These are phyloP conservation scores for Cicer judaicum DNA, from an alignment of 306 rosid species.

Conservation along the genomic window DNA sequence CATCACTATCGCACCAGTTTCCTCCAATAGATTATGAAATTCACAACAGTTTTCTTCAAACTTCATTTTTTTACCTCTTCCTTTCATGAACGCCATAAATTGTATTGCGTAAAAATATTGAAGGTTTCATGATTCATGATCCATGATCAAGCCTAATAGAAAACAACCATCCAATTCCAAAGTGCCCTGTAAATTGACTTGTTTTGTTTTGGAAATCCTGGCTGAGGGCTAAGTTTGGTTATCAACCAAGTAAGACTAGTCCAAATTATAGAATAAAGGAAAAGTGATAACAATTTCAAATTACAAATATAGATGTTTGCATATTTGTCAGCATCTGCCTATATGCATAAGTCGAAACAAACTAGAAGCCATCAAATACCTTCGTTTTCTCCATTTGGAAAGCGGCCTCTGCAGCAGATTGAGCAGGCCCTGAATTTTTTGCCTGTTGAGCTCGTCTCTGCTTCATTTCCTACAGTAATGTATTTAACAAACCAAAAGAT, in stretches of 20 bases:
- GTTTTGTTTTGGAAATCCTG: no score
- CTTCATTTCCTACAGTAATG: slow-evolving; percentile 38
- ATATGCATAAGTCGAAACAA: not conserved
- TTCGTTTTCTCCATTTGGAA: slow-evolving; percentile 65
- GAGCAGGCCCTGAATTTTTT: slow-evolving; percentile 63
- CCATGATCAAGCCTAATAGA: no score
- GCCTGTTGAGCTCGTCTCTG: slow-evolving; percentile 54
- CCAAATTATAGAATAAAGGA: not conserved
- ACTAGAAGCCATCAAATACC: slow-evolving; percentile 49
- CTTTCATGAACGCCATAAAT: not conserved
- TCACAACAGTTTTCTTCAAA: not conserved
- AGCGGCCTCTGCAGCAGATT: slow-evolving; percentile 75
- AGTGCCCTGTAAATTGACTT: no score
- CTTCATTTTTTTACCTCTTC: not conserved
- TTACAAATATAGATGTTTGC: not conserved
- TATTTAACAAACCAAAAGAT: slow-evolving; percentile 18
- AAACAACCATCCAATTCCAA: no score
- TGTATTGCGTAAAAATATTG: no score
- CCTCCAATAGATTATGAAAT: not conserved
- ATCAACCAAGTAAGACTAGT: no score
- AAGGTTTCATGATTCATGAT: no score
- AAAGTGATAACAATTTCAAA: not conserved
- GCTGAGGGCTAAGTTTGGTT: no score
- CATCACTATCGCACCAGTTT: not conserved
- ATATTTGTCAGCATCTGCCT: not conserved